Conservation (phyloP, 116 monocot species). For the Phalaenopsis hybrid region DNA sequence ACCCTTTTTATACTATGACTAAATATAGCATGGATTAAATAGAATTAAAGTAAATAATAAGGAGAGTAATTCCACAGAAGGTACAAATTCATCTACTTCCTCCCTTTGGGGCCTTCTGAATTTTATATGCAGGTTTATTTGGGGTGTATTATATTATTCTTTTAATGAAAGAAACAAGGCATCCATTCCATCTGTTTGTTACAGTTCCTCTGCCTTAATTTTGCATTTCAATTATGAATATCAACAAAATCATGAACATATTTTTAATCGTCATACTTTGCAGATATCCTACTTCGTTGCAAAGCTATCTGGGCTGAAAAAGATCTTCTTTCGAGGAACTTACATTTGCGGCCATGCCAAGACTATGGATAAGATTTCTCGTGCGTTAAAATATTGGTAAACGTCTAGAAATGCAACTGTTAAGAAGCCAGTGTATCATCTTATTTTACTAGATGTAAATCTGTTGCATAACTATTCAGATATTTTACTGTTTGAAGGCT, state of each 20-base stretch:
- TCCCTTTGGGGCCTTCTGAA: too few species aligned
- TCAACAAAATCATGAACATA: background rate
- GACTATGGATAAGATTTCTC: constrained; percentile 68
- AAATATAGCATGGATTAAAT: too few species aligned
- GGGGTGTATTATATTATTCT: too few species aligned
- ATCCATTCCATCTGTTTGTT: background rate
- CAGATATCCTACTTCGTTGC: constrained; percentile 66
- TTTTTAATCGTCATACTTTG: background rate
- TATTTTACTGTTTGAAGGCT: background rate
- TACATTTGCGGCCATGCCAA: constrained; percentile 58
- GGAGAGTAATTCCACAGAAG: too few species aligned
- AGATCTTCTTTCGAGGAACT: constrained; percentile 64
- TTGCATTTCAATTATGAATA: background rate
- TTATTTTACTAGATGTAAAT: background rate
- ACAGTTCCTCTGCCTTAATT: background rate
- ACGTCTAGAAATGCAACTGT: background rate
- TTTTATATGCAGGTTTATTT: too few species aligned
- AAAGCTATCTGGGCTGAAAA: constrained; percentile 52
- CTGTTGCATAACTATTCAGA: background rate
- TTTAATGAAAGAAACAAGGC: background rate
- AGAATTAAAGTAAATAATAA: too few species aligned
- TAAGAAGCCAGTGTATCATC: background rate
- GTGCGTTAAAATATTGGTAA: constrained; percentile 71
- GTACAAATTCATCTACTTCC: too few species aligned
- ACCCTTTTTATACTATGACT: too few species aligned